Percentiles rank a stretch among this genome's conserved stretches.
Evolutionary conservation across 1,284 basidiomycete genomes (phyloP).

Genomic region (Flammula alnicola): DNA sequence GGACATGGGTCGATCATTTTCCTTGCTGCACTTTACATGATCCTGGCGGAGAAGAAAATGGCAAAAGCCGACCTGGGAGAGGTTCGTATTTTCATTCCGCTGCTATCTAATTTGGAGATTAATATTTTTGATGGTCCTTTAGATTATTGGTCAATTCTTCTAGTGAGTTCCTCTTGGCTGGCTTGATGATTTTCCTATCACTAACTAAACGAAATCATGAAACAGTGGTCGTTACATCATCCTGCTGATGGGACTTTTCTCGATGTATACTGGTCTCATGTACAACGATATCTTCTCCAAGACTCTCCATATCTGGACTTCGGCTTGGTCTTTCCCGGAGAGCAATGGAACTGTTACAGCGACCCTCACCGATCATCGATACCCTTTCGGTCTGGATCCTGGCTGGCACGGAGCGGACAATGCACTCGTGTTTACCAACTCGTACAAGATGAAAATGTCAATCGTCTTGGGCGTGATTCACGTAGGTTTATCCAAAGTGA

Average conservation of each 20-base stretch:
- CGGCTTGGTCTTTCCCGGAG: slow-evolving; percentile 87
- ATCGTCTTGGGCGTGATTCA: slow-evolving; percentile 97
- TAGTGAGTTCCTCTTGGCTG: slow-evolving; percentile 60
- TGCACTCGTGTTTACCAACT: slow-evolving; percentile 93
- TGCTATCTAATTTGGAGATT: background rate
- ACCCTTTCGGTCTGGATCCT: slow-evolving; percentile 95
- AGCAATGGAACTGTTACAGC: slow-evolving; percentile 55
- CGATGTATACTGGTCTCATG: slow-evolving; percentile 94
- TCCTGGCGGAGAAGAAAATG: slow-evolving; percentile 82
- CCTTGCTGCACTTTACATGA: slow-evolving; percentile 82
- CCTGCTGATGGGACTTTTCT: slow-evolving; percentile 95
- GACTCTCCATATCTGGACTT: slow-evolving; percentile 86
- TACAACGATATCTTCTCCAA: slow-evolving; percentile 99
- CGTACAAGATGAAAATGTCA: slow-evolving; percentile 99
- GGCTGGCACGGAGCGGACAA: slow-evolving; percentile 97
- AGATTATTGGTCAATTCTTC: slow-evolving; percentile 93
- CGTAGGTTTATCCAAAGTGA: slow-evolving; percentile 53
- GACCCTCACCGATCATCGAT: slow-evolving; percentile 67
- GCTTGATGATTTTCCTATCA: slow-evolving; percentile 7
- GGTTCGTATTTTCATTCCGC: slow-evolving; percentile 43
- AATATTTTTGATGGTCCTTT: slow-evolving; percentile 16
- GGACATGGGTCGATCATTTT: slow-evolving; percentile 93
- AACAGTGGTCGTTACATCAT: slow-evolving; percentile 96
- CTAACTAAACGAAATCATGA: slow-evolving; percentile 23
- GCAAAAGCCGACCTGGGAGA: slow-evolving; percentile 82